Base-by-base conservation (phyloP, 108 stramenopile species). In the Skeletonema costatum region DNA sequence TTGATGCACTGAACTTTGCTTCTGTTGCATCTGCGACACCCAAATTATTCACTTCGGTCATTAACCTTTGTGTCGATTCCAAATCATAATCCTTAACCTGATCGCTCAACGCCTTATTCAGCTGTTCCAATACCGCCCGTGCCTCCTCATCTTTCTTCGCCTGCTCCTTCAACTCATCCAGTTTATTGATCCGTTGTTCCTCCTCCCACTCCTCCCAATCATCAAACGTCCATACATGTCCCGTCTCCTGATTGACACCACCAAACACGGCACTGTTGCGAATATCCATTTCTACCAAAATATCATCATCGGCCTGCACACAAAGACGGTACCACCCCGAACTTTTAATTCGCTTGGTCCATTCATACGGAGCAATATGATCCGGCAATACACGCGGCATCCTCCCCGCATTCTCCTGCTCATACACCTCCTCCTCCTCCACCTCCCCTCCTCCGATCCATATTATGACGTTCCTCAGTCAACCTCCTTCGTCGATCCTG, bases 271-370 rank as follows among this genome's bases (percentile, higher is more conserved):
- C 78, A 65, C 86, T 78, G 46, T 82, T 86, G 14, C 92, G 76
- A 50, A 93, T 68, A 78, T 93, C 92, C 66, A 93, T 78, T 66
- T 93, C 90, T 9, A 75, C 92, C 13, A 66, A 60, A 33, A 91
- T 80, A 76, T 64, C 32, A 66, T 75, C 85, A 41, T 64, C 76
- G 4, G 76, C 79, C 11, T 65, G 68, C 16, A 89, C 85, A 77
- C 92, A 93, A 53, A 87, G 66, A 29, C 89, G 87, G 68, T 91
- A 93, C 92, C 90, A 91, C n/a, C 92, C 92, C 25, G 68, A 69
- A 16, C 36, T 35, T 14, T 78, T 78, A 35, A 73, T 73, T 17
- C 60, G 63, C 31, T 73, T 73, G 10, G 73, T 64, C 73, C 73
- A 73, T 36, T 73, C 61, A 38, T 73, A 64, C 12, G 73, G 73